Percentiles rank a stretch among this genome's conserved stretches.
Evolutionary conservation across 306 rosid genomes (phyloP).

Genomic region (Dicorynia guianensis): DNA sequence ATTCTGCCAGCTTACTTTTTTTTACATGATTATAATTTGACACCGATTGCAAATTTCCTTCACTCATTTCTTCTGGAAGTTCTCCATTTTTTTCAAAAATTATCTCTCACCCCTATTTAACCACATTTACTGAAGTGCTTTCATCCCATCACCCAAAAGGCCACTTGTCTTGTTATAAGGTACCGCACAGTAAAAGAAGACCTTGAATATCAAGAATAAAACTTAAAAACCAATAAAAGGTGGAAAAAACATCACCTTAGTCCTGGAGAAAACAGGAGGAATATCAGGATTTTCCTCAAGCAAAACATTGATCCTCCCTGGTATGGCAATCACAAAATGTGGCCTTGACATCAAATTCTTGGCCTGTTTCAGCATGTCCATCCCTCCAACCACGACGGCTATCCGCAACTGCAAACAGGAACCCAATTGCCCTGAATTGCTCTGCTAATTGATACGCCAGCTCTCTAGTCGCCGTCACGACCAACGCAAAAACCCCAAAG

Average conservation of each 20-base stretch:
- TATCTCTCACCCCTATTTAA: neutral
- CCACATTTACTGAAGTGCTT: neutral
- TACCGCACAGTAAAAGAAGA: neutral
- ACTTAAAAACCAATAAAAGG: neutral
- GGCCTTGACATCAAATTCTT: slow-evolving; percentile 70
- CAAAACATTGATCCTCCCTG: slow-evolving; percentile 78
- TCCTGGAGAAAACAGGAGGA: slow-evolving; percentile 62
- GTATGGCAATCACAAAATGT: slow-evolving; percentile 85
- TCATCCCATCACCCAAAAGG: no score
- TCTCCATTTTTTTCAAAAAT: neutral
- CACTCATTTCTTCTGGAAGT: neutral
- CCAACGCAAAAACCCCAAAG: slow-evolving; percentile 77
- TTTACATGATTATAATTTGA: neutral
- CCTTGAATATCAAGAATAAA: neutral
- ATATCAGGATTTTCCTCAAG: slow-evolving; percentile 74
- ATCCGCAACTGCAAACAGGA: slow-evolving; percentile 69
- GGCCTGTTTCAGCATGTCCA: slow-evolving; percentile 73
- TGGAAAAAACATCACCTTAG: slow-evolving; percentile 60
- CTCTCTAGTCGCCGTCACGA: slow-evolving; percentile 86
- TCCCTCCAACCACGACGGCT: slow-evolving; percentile 82
- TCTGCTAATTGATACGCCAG: slow-evolving; percentile 81
- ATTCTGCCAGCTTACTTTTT: neutral
- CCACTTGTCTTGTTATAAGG: no score
- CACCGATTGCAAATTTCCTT: neutral
- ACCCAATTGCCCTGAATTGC: slow-evolving; percentile 82